Base-by-base conservation (phyloP, 768 basidiomycete species). In the Hortiboletus flavorubellus region DNA sequence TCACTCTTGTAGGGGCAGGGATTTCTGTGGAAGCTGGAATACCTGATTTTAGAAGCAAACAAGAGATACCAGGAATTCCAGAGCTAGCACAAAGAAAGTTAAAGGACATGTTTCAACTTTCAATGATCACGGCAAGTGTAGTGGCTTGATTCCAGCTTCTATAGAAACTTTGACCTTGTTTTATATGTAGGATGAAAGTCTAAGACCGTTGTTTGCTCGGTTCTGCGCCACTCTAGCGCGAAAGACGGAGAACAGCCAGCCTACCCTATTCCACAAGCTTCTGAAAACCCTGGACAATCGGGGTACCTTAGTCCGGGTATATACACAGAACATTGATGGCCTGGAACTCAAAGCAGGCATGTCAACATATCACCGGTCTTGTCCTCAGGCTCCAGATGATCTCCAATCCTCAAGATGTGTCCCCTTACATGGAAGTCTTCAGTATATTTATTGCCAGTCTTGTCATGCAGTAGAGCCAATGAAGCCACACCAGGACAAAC, bases 101-200 rank as follows among this genome's bases (percentile, higher is more conserved):
- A 3, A 58, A 60, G 42, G 56, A 58, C 45, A 60, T 60, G 53
- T 60, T 58, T 8, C 31, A 54, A 42, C 31, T 49, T 15, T 54
- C 26, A 1, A 57, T 60, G 49, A 40, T 58, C 30, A 57, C 16
- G 23, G 51, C 15, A 16, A 52, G 55, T 30, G 26, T 26, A 26
- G 26, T 26, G 2, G 26, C 26, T 26, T 26, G 2, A 26, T 26
- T 26, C 26, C 26, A 26, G 26, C 26, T 26, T 26, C 2, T 26
- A 26, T 26, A 26, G 26, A 26, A 26, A 26, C 26, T 26, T 15
- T 45, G n/a, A 34, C 3, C 35, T 37, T 14, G 16, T 30, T 44
- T n/a, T 10, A 47, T 48, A 5, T 23, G 2, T 26, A 60, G 59
- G 34, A 60, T 9, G 2, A 29, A 2, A 39, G 8, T 23, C 23